Evolutionary conservation across 2,329 filamentous ascomycete genomes (phyloP), one percentile per base, ranked within the genome.

Genomic region (Harringtonia aguacate): DNA sequence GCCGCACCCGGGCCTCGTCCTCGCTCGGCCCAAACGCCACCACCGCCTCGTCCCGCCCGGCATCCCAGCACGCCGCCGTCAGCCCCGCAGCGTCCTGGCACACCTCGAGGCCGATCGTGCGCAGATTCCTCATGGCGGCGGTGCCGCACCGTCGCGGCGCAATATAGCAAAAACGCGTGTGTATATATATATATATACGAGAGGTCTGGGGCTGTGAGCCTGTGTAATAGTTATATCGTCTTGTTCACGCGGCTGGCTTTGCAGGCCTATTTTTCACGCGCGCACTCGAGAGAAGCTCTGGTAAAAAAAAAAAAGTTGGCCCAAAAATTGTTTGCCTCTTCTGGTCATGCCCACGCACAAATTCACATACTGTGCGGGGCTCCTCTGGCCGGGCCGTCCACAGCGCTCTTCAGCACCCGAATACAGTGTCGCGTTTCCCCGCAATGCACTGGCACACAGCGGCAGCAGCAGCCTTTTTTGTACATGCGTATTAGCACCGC

Each of bases 41-140:
- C 55, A 98, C 72, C 43, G 92, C 64, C 48, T 85, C 78, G 61
- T 92, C 84, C 51, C 76, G 79, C 48, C 79, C 73, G 39, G 82
- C 74, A 65, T 97, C 88, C 90, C 90, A 97, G 56, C 87, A 84
- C 45, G 81, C 78, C 27, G 87, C 82, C 43, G 86, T 83, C 56
- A 92, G 70, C 48, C 76, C 70, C 50, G 72, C 62, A 42, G 73
- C 69, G 50, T 79, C 69, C 53, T 67, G 73, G 66, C 81, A 81
- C 59, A 77, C 70, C 54, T 75, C 73, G 60, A 85, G 81, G 58
- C 75, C 78, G 56, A 88, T 79, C 61, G 81, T 88, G 64, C 79
- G 82, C 55, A 97, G 73, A 63, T 95, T 97, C 60, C 86, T 83
- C 90, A 97, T 97, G 48, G 29, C 12, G 27, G 20, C 14, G 4